Percentiles rank a stretch among this genome's conserved stretches.
phyloP scores from a whole-genome alignment of 2,329 filamentous ascomycete species.

The Rhinocladiella similis region DNA sequence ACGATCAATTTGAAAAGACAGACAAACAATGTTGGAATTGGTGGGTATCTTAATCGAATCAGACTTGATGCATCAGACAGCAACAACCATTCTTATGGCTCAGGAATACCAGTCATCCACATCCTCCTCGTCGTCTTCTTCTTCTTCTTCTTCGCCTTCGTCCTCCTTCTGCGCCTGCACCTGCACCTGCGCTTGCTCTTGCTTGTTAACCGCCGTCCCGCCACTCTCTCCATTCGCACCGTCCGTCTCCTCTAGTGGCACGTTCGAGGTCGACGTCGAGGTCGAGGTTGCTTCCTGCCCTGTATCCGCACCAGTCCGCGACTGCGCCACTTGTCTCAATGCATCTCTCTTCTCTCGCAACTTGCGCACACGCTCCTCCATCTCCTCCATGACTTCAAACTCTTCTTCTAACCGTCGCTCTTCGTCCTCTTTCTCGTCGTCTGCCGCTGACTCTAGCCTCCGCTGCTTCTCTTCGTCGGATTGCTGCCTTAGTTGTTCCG shows the following conservation, averaged over 20 bases:
- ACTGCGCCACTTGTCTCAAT: slow-evolving; percentile 48
- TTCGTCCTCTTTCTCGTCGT: slow-evolving; percentile 76
- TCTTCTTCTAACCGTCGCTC: slow-evolving; percentile 71
- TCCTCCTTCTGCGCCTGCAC: slow-evolving; percentile 44
- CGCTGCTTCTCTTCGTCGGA: slow-evolving; percentile 48
- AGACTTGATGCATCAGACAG: not conserved
- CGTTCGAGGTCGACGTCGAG: no score
- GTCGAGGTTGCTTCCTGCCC: slow-evolving; percentile 6
- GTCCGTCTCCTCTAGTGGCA: slow-evolving; percentile 37
- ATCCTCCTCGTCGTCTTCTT: slow-evolving; percentile 57
- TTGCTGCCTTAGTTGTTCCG: slow-evolving; percentile 61
- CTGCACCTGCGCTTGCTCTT: slow-evolving; percentile 21
- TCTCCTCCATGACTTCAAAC: slow-evolving; percentile 78
- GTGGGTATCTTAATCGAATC: not conserved
- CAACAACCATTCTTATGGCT: not conserved
- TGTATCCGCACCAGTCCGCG: slow-evolving; percentile 16
- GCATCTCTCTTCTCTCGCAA: slow-evolving; percentile 72
- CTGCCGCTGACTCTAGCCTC: slow-evolving; percentile 56
- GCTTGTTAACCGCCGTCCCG: not conserved
- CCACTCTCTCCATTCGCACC: no score
- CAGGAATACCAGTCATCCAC: slow-evolving; percentile 40
- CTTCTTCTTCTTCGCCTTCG: slow-evolving; percentile 52
- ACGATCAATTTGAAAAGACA: no score
- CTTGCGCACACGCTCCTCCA: slow-evolving; percentile 69
- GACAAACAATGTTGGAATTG: no score